These are phyloP conservation scores for Lolium rigidum DNA, from an alignment of 176 grass and related monocot species.

Conservation along the genomic window DNA sequence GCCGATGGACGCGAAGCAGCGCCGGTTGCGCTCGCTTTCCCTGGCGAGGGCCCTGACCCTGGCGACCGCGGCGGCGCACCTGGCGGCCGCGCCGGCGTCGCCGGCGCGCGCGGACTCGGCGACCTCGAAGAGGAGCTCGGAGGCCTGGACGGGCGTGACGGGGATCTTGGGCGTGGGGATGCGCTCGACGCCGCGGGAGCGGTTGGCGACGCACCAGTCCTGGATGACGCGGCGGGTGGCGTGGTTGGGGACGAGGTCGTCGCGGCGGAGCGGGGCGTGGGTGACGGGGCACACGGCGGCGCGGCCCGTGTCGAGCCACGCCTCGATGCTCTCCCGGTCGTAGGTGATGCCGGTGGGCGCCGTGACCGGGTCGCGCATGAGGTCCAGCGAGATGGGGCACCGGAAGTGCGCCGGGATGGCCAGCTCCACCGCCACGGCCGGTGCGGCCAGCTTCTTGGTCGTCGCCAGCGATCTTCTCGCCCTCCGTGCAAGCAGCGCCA, in stretches of 20 bases:
- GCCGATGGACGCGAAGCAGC: conserved; percentile 58
- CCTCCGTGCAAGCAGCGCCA: conserved; percentile 54
- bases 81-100: not conserved
- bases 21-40: conserved; percentile 76
- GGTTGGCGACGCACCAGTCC: conserved; percentile 90
- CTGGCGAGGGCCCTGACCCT: conserved; percentile 51
- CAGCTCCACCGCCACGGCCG: conserved; percentile 39
- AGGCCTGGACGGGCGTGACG: conserved; percentile 58
- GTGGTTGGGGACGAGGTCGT: conserved; percentile 92
- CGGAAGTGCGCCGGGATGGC: conserved; percentile 72
- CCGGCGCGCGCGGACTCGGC: conserved; percentile 32
- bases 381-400: conserved; percentile 88
- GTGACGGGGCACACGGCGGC: conserved; percentile 68
- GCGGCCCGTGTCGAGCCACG: conserved; percentile 73
- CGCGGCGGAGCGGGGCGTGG: conserved; percentile 50
- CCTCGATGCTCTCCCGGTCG: conserved; percentile 85
- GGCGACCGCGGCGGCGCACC: conserved; percentile 39
- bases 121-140: conserved; percentile 66
- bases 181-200: conserved; percentile 77
- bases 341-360: conserved; percentile 85
- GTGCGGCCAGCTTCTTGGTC: not conserved
- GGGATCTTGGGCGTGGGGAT: conserved; percentile 96
- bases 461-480: conserved; percentile 22
- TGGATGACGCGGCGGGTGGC: conserved; percentile 75
- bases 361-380: conserved; percentile 86